Base-by-base conservation (phyloP, 768 basidiomycete genomes). In the Collybia mongolica region DNA sequence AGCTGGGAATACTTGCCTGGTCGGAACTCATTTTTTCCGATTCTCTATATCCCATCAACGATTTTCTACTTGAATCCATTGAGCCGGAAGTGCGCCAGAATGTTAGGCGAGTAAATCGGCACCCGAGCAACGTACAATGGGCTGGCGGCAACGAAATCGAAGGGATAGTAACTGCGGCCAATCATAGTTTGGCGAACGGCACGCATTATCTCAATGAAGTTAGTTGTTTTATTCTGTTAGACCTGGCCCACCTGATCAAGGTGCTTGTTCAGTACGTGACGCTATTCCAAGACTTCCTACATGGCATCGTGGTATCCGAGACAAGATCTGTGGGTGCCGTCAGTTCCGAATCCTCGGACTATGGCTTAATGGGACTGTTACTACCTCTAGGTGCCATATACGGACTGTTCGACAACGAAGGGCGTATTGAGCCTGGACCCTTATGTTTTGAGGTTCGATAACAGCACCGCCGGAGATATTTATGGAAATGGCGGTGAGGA, bases 61-160 rank as follows among this genome's bases (percentile, higher is more conserved):
- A 73, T 51, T 82, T 78, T 54, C 46, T 83, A n/a, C 59, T 83
- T 22, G 74, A 73, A 45, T 72, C 75, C 1, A 59, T 82, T 46
- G 77, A 78, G 40, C 74, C 77, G 2, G 82, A 83, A 57, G 77
- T 82, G 15, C 68, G 77, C 18, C 78, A 83, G 62, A 82, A 82
- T 49, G 77, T 82, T 2, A 68, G 81, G n/a, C 65, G 82, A 17
- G 59, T 81, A 19, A 83, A 82, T 53, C 67, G 69, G 22, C 81
- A 83, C 49, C 79, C 81, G 2, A 82, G 80, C 61, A 76, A 74
- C 54, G 76, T 65, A 2, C 81, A 82, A 48, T 83, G 82, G 80
- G 81, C 81, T 9, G 80, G 78, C 7, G 80, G 81, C 15, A 83
- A 83, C 61, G 80, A 82, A 60, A 81, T 82, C 39, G 81, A 82